These are phyloP conservation scores for Acanthamoeba lenticulata DNA, from an alignment of 208 protist species.

Conservation along the genomic window DNA sequence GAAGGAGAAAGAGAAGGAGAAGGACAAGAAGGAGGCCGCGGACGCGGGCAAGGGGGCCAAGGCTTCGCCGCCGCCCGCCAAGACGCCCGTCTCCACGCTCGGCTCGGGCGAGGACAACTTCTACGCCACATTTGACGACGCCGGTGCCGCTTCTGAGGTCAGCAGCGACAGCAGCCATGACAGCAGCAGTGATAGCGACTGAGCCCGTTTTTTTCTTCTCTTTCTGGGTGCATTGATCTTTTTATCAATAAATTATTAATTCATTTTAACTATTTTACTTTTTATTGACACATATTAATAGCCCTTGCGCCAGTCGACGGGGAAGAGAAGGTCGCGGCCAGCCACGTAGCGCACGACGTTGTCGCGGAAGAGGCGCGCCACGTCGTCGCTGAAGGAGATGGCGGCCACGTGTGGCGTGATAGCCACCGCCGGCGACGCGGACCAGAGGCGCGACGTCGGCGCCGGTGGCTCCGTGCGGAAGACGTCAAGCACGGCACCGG, in stretches of 20 bases:
- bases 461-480: background rate
- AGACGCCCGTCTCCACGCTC: background rate
- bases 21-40: background rate
- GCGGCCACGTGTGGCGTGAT: slow-evolving; percentile 41
- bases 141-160: background rate
- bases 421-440: background rate
- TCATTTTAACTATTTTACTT: no score
- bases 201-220: no score
- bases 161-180: background rate
- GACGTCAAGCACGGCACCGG: slow-evolving; percentile 34
- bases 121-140: background rate
- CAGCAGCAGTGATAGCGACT: background rate
- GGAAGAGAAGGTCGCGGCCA: background rate
- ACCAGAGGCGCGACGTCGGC: background rate
- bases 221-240: background rate
- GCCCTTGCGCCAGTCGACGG: slow-evolving; percentile 53
- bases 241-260: no score
- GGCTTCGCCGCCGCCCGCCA: background rate
- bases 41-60: background rate
- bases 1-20: background rate
- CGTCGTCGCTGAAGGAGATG: background rate
- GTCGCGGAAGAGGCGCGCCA: slow-evolving; percentile 1
- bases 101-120: background rate
- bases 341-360: slow-evolving; percentile 23
- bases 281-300: background rate